phyloP scores from a whole-genome alignment of 352 stramenopile species.

The Phytophthora fragariaefolia region DNA sequence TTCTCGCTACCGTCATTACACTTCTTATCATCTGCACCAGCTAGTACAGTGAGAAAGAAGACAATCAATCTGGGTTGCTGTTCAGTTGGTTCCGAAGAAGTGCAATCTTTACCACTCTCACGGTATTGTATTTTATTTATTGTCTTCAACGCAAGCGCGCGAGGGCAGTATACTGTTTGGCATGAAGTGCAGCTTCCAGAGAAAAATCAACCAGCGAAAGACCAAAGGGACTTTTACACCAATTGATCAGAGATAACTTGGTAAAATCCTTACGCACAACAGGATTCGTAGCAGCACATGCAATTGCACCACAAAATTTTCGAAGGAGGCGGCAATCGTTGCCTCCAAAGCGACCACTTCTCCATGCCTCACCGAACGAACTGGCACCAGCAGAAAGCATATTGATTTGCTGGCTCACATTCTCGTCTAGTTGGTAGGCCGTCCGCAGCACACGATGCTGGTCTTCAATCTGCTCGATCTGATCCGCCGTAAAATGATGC shows the following conservation, averaged over 20 bases:
- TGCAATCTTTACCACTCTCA: no score
- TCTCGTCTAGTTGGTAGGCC: constrained; percentile 36
- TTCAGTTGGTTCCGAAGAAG: no score
- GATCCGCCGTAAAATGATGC: constrained; percentile 29
- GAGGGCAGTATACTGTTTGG: constrained; percentile 32
- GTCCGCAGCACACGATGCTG: constrained; percentile 36
- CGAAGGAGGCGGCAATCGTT: constrained; percentile 36
- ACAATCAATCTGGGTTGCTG: no score
- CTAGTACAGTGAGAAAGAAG: constrained; percentile 23
- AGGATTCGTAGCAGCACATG: constrained; percentile 23
- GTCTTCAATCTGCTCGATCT: constrained; percentile 40
- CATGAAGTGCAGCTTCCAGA: constrained; percentile 34
- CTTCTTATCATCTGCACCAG: constrained; percentile 73
- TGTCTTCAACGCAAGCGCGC: constrained; percentile 24
- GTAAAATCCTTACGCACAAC: constrained; percentile 4
- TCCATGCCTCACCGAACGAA: constrained; percentile 35
- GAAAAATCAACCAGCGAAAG: constrained; percentile 40
- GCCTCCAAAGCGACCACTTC: constrained; percentile 26
- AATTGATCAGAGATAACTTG: constrained; percentile 37
- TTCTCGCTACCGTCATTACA: constrained; percentile 65
- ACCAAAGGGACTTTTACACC: constrained; percentile 33
- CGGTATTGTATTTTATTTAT: constrained; percentile 11
- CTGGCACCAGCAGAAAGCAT: constrained; percentile 9
- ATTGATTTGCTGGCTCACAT: constrained; percentile 32
- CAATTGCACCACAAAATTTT: constrained; percentile 35